phyloP scores from a whole-genome alignment of 179 eudicot genomes.

The Nepenthes alata region DNA sequence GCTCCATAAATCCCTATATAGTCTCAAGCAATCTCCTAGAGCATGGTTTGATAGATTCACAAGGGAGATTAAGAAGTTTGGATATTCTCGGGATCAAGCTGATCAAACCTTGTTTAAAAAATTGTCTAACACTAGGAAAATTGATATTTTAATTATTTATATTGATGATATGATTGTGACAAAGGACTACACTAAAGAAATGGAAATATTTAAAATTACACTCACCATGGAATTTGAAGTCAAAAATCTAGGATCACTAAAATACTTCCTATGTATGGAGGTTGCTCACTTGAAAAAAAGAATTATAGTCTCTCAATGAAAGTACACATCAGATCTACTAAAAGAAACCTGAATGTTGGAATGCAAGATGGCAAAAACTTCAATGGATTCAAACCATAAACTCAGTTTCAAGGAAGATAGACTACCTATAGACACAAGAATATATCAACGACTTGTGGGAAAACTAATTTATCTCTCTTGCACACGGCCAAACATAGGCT shows the following conservation, averaged over 20 bases:
- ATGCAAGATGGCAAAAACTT: not conserved
- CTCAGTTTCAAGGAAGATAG: not conserved
- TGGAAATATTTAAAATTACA: not conserved
- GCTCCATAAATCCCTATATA: not conserved
- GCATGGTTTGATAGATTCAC: not conserved
- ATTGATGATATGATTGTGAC: constrained; percentile 1
- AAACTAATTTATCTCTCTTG: not conserved
- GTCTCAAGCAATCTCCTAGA: not conserved
- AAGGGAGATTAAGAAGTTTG: not conserved
- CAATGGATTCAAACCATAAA: not conserved
- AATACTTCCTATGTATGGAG: not conserved
- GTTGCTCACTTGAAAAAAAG: not conserved
- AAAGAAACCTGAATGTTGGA: not conserved
- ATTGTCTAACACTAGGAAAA: not conserved
- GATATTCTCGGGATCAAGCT: not conserved
- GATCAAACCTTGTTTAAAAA: not conserved
- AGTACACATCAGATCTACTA: not conserved
- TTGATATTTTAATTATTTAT: not conserved
- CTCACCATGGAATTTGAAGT: not conserved
- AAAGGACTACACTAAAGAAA: not conserved
- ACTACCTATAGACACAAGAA: not conserved
- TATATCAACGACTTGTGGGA: not conserved
- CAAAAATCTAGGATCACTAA: not conserved
- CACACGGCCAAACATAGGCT: no score
- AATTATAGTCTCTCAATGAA: not conserved